Conservation (phyloP, 257 asterid genomes). For the Hygrophila difformis region DNA sequence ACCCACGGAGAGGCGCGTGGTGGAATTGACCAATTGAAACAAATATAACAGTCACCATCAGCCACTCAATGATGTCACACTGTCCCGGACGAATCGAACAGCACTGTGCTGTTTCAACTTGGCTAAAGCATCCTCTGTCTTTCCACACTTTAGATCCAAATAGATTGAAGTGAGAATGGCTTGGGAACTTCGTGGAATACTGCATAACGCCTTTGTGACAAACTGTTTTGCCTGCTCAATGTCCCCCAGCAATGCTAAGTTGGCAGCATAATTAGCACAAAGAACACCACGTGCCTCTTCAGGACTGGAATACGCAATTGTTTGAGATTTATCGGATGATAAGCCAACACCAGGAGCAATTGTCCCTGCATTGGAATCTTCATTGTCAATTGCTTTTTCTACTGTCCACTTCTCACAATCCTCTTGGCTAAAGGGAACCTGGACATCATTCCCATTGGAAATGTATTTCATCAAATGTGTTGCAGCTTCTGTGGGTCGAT, state of each 20-base stretch:
- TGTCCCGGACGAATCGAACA: constrained; percentile 31
- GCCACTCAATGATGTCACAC: constrained; percentile 24
- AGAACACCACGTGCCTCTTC: constrained; percentile 75
- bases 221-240: constrained; percentile 49
- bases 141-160: constrained; percentile 59
- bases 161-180: constrained; percentile 66
- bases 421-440: constrained; percentile 56
- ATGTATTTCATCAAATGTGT: constrained; percentile 39
- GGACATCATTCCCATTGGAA: constrained; percentile 39
- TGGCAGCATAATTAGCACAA: constrained; percentile 57
- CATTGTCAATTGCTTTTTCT: constrained; percentile 43
- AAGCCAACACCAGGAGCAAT: constrained; percentile 14
- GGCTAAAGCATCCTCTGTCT: constrained; percentile 49
- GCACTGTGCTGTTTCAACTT: constrained; percentile 52
- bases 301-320: constrained; percentile 44
- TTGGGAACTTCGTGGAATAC: constrained; percentile 39
- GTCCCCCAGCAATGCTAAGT: constrained; percentile 52
- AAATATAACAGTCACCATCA: constrained; percentile 29
- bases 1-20: constrained; percentile 34
- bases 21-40: constrained; percentile 20
- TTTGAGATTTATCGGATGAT: constrained; percentile 31
- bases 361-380: constrained; percentile 35
- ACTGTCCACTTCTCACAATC: constrained; percentile 60
- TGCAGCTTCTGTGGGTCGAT: constrained; percentile 72
- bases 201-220: constrained; percentile 41